A percentile compares a stretch with the other conserved stretches of the same genome.
phyloP scores from a whole-genome alignment of 192 early-diverging fungal genomes.

The Backusella australiensis region DNA sequence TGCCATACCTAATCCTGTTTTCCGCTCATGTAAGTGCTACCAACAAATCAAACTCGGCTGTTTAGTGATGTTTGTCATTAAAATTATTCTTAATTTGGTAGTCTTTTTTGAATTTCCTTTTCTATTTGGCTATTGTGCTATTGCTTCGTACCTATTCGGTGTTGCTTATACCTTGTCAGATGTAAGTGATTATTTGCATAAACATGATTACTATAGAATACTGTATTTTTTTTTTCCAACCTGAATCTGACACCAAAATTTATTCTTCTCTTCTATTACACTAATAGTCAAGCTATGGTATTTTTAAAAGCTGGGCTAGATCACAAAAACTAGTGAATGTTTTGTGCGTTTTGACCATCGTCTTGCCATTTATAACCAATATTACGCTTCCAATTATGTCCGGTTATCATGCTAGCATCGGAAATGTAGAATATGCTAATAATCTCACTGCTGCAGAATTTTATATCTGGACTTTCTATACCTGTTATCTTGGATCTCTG shows the following conservation, averaged over 20 bases:
- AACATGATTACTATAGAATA: background rate
- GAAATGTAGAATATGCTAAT: background rate
- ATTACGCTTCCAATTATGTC: background rate
- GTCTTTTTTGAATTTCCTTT: constrained; percentile 6
- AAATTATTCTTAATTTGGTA: background rate
- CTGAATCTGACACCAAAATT: background rate
- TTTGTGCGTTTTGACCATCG: background rate
- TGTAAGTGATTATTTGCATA: background rate
- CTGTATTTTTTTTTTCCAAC: background rate
- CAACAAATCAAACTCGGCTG: background rate
- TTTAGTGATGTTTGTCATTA: background rate
- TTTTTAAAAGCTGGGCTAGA: background rate
- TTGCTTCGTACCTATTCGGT: constrained; percentile 9
- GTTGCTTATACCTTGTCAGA: constrained; percentile 11
- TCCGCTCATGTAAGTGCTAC: constrained; percentile 4
- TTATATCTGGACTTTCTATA: background rate
- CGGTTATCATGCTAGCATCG: background rate
- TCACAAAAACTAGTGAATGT: background rate
- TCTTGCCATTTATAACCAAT: background rate
- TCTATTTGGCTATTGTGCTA: constrained; percentile 6
- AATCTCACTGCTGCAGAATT: background rate
- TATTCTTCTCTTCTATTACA: background rate
- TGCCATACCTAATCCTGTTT: constrained; percentile 6
- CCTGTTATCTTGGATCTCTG: background rate
- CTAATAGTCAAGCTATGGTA: background rate